Conservation (phyloP, 2,329 filamentous ascomycete species). For the Botrytis galanthina region DNA sequence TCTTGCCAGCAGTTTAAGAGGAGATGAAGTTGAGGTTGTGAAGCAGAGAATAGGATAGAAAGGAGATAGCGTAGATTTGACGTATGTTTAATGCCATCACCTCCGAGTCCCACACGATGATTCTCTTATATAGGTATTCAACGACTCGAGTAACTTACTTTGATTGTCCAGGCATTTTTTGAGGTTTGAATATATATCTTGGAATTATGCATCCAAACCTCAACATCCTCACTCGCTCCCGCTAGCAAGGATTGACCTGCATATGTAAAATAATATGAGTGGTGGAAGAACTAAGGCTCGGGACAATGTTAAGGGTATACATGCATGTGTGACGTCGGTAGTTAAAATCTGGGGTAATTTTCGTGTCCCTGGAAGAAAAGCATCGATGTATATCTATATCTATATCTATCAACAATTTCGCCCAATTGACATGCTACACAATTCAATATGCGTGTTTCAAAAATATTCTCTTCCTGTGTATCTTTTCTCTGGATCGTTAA, state of each 20-base stretch:
- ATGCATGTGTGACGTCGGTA: background rate
- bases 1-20: background rate
- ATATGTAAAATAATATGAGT: background rate
- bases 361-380: background rate
- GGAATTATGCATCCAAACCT: background rate
- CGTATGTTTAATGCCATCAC: background rate
- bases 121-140: background rate
- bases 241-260: background rate
- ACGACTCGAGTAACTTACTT: no score
- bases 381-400: background rate
- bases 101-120: background rate
- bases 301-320: slow-evolving; percentile 1
- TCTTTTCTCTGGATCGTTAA: background rate
- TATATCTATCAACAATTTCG: no score
- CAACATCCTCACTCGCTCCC: background rate
- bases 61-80: background rate
- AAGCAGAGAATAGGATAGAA: background rate
- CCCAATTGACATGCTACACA: background rate
- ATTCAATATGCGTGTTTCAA: background rate
- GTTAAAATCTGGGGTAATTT: slow-evolving; percentile 1
- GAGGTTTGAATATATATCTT: background rate
- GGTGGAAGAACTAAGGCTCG: slow-evolving; percentile 11
- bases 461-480: background rate
- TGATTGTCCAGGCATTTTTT: background rate
- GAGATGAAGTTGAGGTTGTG: background rate